Evolutionary conservation across 1,139 yeast genomes (phyloP).

Genomic region (Yamadazyma triangularis): DNA sequence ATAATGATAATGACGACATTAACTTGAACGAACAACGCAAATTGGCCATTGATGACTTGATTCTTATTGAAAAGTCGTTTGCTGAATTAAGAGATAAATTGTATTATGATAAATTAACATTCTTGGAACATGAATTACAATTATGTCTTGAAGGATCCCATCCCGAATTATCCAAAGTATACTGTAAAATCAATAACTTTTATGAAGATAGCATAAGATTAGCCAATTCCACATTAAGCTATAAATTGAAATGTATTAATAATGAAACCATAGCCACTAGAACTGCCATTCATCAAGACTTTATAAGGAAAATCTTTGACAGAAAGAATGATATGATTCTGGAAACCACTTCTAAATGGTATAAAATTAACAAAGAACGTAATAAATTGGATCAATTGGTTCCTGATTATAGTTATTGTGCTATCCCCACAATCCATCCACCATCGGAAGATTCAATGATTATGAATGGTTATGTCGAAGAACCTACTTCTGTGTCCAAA

Average conservation of each 20-base stretch:
- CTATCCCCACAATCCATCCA: slow-evolving; percentile 28
- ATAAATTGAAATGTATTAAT: slow-evolving; percentile 71
- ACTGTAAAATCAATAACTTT: slow-evolving; percentile 66
- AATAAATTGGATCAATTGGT: slow-evolving; percentile 75
- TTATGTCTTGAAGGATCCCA: slow-evolving; percentile 88
- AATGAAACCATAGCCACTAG: slow-evolving; percentile 78
- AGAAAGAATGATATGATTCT: slow-evolving; percentile 61
- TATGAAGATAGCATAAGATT: slow-evolving; percentile 65
- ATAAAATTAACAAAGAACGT: slow-evolving; percentile 85
- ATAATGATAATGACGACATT: slow-evolving; percentile 28
- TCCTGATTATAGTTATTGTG: slow-evolving; percentile 36
- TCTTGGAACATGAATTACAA: slow-evolving; percentile 77
- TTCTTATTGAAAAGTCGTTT: slow-evolving; percentile 77
- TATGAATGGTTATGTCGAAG: slow-evolving; percentile 1
- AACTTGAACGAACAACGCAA: slow-evolving; percentile 49
- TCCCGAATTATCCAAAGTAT: slow-evolving; percentile 69
- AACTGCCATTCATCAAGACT: slow-evolving; percentile 82
- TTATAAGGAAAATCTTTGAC: slow-evolving; percentile 64
- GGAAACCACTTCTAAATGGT: slow-evolving; percentile 85
- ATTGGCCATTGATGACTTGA: slow-evolving; percentile 64
- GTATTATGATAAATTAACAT: slow-evolving; percentile 67
- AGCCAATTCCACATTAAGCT: slow-evolving; percentile 66
- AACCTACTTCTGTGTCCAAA: slow-evolving; percentile 21
- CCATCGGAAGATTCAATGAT: slow-evolving; percentile 15
- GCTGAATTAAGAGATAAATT: slow-evolving; percentile 79